Evolutionary conservation across 164 flowering plant genomes (phyloP), one percentile per base, ranked within the genome.

Genomic region (Cinnamomum chago): DNA sequence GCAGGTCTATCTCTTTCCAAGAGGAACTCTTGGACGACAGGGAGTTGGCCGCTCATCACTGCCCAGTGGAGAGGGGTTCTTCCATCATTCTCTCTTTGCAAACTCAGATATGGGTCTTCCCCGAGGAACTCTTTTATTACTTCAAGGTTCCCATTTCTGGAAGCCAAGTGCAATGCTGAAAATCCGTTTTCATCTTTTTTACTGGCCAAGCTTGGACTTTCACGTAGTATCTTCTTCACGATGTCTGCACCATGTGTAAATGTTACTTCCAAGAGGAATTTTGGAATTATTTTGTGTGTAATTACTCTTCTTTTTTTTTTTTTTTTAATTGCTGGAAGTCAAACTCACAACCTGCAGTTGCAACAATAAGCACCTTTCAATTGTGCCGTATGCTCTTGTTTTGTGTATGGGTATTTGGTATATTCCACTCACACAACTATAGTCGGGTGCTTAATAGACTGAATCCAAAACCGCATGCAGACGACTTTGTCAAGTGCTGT

Each of bases 111-210:
- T 52, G 58, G 4, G 15, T 52, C 0, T 12, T 52, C 0, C 14
- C 58, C 18, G 3, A 71, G 22, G 27, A 71, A 15, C 65, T 71
- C 73, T 58, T 24, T 27, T 55, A 40, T 30, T 25, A 58, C 17
- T 15, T 58, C 65, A 7, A 58, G 7, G 7, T 25, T n/a, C 35
- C 65, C 73, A 15, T 55, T 17, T 2, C 23, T 55, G 14, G 64
- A 28, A 55, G 73, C 73, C 2, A 71, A 27, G 73, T 71, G 73
- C 65, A 71, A 30, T 5, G 73, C 65, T 2, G 65, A 23, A 24
- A n/a, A 62, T 62, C 66, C 66, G 14, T 62, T 24, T 3, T 12
- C 23, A 5, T 62, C 66, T n/a, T 7, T n/a, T 62, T n/a, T n/a
- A 1, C 1, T n/a, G 5, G 66, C 66, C 25, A n/a, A 62, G 14